phyloP scores from a whole-genome alignment of 139 green algal species.

The Tetratostichococcus sp. region DNA sequence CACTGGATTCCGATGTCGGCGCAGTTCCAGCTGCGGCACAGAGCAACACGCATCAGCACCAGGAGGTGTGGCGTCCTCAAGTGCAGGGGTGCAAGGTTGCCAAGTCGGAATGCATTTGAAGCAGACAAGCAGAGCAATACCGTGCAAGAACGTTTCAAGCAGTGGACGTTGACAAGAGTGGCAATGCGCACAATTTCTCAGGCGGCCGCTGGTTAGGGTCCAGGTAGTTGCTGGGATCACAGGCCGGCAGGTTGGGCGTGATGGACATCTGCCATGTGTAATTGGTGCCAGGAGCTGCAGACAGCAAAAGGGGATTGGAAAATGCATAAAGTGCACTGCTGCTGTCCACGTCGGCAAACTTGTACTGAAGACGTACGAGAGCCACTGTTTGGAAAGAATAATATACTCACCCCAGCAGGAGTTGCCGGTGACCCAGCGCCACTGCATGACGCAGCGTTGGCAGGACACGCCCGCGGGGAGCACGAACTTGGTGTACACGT shows the following conservation, averaged over 20 bases:
- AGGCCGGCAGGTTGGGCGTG: neutral
- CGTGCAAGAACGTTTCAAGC: neutral
- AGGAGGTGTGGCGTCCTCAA: neutral
- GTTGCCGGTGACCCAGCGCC: neutral
- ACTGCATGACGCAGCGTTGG: neutral
- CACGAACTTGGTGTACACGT: neutral
- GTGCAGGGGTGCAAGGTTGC: too few species aligned
- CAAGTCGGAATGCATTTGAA: too few species aligned
- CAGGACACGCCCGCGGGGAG: neutral
- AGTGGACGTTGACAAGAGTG: neutral
- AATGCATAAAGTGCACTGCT: too few species aligned
- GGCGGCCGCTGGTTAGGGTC: neutral
- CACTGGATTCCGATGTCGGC: neutral
- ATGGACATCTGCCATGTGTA: neutral
- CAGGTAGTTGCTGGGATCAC: neutral
- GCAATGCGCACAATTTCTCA: neutral
- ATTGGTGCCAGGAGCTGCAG: neutral
- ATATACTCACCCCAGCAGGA: neutral
- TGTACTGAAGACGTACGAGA: too few species aligned
- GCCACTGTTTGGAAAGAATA: too few species aligned
- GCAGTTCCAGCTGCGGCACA: neutral
- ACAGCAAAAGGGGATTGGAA: neutral
- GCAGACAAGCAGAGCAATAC: too few species aligned
- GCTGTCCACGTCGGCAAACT: too few species aligned
- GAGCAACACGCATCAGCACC: neutral